Base-by-base conservation (phyloP, 441 rosid genomes). In the Adansonia madagascariensis region DNA sequence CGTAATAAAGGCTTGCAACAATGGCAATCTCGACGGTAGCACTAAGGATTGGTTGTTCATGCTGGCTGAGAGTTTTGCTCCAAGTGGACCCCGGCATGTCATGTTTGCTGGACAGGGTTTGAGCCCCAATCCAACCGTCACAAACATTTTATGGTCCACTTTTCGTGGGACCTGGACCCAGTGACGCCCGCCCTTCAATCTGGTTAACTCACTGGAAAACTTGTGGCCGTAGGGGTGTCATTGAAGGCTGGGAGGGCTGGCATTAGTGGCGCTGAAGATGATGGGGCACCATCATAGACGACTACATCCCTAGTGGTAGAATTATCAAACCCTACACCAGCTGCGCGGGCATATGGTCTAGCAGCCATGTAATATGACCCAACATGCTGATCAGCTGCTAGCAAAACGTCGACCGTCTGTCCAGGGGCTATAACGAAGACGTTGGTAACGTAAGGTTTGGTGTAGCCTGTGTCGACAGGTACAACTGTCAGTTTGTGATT, bases 311-410 rank as follows among this genome's bases (percentile, higher is more conserved):
- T 83, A 0, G 98, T 89, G 56, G 97, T 88, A 0, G 91, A 88
- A 83, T 85, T 86, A 12, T 78, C 86, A 24, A 86, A 89, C 0
- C 74, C 62, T 3, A 78, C 59, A 8, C 47, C 53, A 0, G 79
- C 68, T 4, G 87, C 89, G 2, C 90, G 92, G 1, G 60, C 75
- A 60, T 92, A 94, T 0, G 97, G 80, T 50, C 79, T 84, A 2
- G 97, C 98, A 0, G 93, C 97, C 90, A 95, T 95, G 85, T 89
- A 92, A 75, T 95, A 95, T 1, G 93, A 90, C 5, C 91, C 90
- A 0, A 84, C 71, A 0, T 84, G 78, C 66, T 92, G 92, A 75
- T 94, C 83, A n/a, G 95, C 88, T 8, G 71, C 46, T 73, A 94
- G 87, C 12, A 95, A 86, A 15, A 83, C 91, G 76, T 95, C 99